These are phyloP conservation scores for Paecilomyces dactylethromorphus DNA, from an alignment of 2,329 filamentous ascomycete genomes.

Conservation along the genomic window DNA sequence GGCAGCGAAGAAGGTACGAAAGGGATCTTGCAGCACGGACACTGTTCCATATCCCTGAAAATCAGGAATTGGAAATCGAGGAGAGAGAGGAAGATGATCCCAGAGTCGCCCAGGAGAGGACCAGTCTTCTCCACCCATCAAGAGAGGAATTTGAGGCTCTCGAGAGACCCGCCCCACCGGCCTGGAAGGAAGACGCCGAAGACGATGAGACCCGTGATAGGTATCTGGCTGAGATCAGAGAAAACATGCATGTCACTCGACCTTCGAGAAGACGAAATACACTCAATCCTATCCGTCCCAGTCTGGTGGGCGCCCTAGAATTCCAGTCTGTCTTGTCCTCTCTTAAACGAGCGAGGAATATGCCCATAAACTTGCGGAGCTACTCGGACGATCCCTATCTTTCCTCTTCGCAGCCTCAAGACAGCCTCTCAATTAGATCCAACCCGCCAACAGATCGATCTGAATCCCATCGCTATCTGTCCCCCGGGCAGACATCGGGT, in stretches of 20 bases:
- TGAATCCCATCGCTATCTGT: slow-evolving; percentile 16
- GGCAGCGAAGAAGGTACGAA: slow-evolving; percentile 54
- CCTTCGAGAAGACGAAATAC: slow-evolving; percentile 64
- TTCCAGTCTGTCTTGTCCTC: slow-evolving; percentile 89
- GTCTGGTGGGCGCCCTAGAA: slow-evolving; percentile 86
- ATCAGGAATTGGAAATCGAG: slow-evolving; percentile 53
- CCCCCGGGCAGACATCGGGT: slow-evolving; percentile 15
- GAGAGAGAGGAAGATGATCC: slow-evolving; percentile 50
- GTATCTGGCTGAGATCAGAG: slow-evolving; percentile 73
- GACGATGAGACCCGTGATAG: slow-evolving; percentile 51
- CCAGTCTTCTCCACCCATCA: slow-evolving; percentile 44
- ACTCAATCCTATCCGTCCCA: slow-evolving; percentile 81
- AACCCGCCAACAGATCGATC: slow-evolving; percentile 31
- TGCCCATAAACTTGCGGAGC: slow-evolving; percentile 61
- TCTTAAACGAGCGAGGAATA: slow-evolving; percentile 72
- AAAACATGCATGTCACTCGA: slow-evolving; percentile 83
- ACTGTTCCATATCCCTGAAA: slow-evolving; percentile 59
- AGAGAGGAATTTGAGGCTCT: slow-evolving; percentile 58
- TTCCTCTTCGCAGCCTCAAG: slow-evolving; percentile 40
- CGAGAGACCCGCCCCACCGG: slow-evolving; percentile 45
- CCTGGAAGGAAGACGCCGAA: slow-evolving; percentile 48
- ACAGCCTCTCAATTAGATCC: slow-evolving; percentile 42
- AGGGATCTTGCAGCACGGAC: slow-evolving; percentile 67
- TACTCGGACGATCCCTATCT: slow-evolving; percentile 59
- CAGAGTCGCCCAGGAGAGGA: slow-evolving; percentile 38